Conservation (phyloP, 75 land plant species). For the Gnetum montanum region DNA sequence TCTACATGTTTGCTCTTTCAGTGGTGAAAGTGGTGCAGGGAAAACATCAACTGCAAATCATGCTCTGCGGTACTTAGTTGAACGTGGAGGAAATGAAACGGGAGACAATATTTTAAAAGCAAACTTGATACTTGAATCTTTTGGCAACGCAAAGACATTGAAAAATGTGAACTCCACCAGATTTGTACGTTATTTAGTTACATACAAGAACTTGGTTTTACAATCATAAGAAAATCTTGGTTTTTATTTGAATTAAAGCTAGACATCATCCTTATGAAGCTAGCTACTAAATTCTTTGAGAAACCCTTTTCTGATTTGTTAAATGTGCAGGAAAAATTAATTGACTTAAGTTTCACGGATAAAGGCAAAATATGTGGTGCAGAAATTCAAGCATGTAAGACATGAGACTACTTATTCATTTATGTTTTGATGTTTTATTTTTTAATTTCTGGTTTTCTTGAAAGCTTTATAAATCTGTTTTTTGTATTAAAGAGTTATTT, state of each 20-base stretch:
- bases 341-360: slow-evolving; percentile 85
- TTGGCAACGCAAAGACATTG: slow-evolving; percentile 87
- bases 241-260: no score
- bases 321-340: slow-evolving; percentile 92
- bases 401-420: neutral
- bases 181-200: slow-evolving; percentile 75
- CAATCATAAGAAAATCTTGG: no score
- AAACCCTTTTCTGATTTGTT: no score
- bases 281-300: no score
- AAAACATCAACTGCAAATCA: slow-evolving; percentile 94
- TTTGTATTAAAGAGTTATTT: no score
- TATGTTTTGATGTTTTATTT: neutral
- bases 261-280: no score
- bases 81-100: slow-evolving; percentile 72
- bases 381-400: slow-evolving; percentile 90
- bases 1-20: no score
- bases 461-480: no score
- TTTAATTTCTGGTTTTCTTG: neutral
- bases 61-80: slow-evolving; percentile 87
- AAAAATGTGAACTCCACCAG: slow-evolving; percentile 88
- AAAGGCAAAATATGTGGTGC: slow-evolving; percentile 93
- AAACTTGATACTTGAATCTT: slow-evolving; percentile 78
- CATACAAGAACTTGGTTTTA: no score
- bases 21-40: slow-evolving; percentile 97
- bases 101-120: slow-evolving; percentile 68